Percentiles rank a stretch among this genome's conserved stretches.
These are phyloP conservation scores for Mortierella sp. DNA, from an alignment of 371 early-diverging fungal species.

Conservation along the genomic window DNA sequence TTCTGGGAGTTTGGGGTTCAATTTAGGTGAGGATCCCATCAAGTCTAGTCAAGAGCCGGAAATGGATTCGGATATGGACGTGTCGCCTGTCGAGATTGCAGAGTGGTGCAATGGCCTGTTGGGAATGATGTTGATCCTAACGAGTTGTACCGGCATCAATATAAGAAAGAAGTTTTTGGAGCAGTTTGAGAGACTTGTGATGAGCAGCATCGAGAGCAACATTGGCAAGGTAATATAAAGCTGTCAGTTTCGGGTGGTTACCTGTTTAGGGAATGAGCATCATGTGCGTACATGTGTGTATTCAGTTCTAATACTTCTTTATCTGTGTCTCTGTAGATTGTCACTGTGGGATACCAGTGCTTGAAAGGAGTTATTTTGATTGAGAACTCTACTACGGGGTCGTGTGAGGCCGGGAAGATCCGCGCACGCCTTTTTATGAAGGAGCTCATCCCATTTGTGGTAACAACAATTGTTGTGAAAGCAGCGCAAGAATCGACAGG, in stretches of 20 bases:
- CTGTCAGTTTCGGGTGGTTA: no score
- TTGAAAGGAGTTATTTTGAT: conserved; percentile 37
- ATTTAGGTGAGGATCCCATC: background rate
- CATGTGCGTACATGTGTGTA: background rate
- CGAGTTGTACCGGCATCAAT: conserved; percentile 27
- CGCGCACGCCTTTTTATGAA: conserved; percentile 44
- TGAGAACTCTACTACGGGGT: conserved; percentile 10
- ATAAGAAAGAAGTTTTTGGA: conserved; percentile 35
- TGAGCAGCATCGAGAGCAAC: conserved; percentile 52
- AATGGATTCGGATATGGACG: conserved; percentile 47
- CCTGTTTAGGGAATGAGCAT: no score
- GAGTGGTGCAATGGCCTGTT: conserved; percentile 54
- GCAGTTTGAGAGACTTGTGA: conserved; percentile 43
- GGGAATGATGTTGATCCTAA: conserved; percentile 52
- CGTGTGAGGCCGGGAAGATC: conserved; percentile 12
- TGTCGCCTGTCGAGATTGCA: conserved; percentile 42
- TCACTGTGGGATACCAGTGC: conserved; percentile 54
- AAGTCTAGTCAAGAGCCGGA: background rate
- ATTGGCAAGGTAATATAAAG: conserved; percentile 33
- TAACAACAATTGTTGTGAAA: conserved; percentile 50
- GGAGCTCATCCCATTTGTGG: conserved; percentile 48
- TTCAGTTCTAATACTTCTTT: background rate
- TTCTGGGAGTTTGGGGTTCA: conserved; percentile 24
- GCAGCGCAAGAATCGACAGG: conserved; percentile 33
- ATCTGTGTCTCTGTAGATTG: conserved; percentile 23